These are phyloP conservation scores for Crithidia sp. DNA, from an alignment of 208 protist species.

Conservation along the genomic window DNA sequence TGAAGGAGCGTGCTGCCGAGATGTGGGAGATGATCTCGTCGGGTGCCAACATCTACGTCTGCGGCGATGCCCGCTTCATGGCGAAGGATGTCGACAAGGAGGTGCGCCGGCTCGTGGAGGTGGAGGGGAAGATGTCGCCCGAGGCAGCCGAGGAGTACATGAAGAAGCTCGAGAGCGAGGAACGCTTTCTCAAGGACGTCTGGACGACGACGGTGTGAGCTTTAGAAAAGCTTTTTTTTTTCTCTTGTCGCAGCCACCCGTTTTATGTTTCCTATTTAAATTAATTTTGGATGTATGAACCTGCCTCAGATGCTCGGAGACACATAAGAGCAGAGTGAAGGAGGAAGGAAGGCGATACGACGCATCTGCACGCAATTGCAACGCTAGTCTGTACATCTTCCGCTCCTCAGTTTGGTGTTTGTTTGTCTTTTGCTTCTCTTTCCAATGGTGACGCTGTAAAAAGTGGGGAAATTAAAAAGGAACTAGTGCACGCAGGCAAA, in stretches of 20 bases:
- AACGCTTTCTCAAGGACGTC: constrained; percentile 86
- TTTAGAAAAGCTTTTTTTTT: not conserved
- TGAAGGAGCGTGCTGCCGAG: constrained; percentile 60
- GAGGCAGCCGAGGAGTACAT: constrained; percentile 61
- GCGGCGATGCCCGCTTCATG: constrained; percentile 93
- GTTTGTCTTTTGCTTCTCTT: no score
- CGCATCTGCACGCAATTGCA: no score
- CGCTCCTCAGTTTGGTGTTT: no score
- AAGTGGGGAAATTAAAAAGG: no score
- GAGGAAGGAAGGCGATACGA: no score
- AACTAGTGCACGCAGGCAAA: no score
- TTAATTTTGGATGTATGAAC: no score
- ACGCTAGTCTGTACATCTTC: no score
- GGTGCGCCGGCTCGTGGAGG: constrained; percentile 55
- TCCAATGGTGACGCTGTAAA: no score
- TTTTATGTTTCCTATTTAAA: not conserved
- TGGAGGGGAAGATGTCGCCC: constrained; percentile 50
- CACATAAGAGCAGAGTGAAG: not conserved
- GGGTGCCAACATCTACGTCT: constrained; percentile 90
- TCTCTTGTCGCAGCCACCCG: not conserved
- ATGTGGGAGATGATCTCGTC: constrained; percentile 76
- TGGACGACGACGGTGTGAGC: constrained; percentile 71
- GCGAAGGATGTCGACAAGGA: constrained; percentile 87
- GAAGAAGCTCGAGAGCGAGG: constrained; percentile 57
- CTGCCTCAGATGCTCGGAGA: no score